A percentile compares a stretch with the other conserved stretches of the same genome.
Evolutionary conservation across 208 protist species (phyloP).

Genomic region (Trypanosoma avium): DNA sequence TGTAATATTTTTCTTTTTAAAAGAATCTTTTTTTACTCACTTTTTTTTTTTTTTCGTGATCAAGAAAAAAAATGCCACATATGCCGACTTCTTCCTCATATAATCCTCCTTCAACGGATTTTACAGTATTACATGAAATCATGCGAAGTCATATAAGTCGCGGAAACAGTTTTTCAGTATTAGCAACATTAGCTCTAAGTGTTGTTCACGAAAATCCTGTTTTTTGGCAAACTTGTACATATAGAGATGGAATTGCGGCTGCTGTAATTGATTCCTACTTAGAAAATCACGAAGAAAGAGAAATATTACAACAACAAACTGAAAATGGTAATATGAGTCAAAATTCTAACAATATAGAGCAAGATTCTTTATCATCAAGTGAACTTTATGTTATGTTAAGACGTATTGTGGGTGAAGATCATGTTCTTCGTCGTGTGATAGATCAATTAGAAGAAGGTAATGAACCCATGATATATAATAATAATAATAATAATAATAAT

Average conservation of each 20-base stretch:
- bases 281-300: too few species aligned
- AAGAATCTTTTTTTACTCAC: neutral
- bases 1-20: neutral
- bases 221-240: constrained; percentile 82
- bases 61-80: neutral
- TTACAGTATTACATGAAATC: constrained; percentile 61
- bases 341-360: constrained; percentile 6
- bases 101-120: constrained; percentile 21
- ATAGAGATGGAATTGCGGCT: constrained; percentile 53
- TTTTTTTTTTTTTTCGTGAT: neutral
- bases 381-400: constrained; percentile 19
- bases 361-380: constrained; percentile 4
- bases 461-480: neutral
- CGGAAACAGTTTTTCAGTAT: constrained; percentile 38
- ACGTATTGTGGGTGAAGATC: constrained; percentile 1
- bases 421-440: constrained; percentile 8
- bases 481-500: neutral
- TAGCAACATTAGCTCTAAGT: constrained; percentile 42
- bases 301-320: neutral
- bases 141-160: constrained; percentile 49
- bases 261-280: constrained; percentile 40
- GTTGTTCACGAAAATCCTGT: constrained; percentile 37
- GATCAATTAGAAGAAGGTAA: constrained; percentile 7
- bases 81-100: neutral
- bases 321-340: neutral